Evolutionary conservation across 2,329 filamentous ascomycete genomes (phyloP).

Genomic region (Nothophaeocryptopus gaeumannii): DNA sequence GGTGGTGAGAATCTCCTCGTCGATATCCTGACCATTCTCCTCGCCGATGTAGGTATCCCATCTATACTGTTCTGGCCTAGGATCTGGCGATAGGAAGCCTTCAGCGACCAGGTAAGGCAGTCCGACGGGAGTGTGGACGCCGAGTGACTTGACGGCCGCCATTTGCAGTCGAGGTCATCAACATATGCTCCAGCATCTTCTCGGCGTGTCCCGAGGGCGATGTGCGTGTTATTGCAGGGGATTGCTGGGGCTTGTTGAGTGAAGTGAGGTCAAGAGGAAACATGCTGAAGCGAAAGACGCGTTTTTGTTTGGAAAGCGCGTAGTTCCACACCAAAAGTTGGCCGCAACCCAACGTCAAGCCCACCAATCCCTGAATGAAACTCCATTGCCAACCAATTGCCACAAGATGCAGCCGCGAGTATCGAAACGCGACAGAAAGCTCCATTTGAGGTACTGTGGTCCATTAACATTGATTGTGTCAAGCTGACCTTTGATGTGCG

Average conservation of each 20-base stretch:
- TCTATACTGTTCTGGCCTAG: constrained; percentile 63
- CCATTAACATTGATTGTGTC: background rate
- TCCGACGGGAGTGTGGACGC: constrained; percentile 82
- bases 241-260: background rate
- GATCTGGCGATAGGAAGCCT: constrained; percentile 67
- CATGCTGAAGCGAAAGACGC: constrained; percentile 12
- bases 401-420: constrained; percentile 28
- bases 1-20: constrained; percentile 80
- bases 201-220: background rate
- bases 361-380: no score
- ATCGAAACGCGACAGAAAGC: constrained; percentile 31
- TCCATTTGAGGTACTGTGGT: constrained; percentile 32
- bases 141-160: constrained; percentile 87
- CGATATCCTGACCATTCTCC: constrained; percentile 41
- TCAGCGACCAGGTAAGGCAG: constrained; percentile 81
- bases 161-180: constrained; percentile 48
- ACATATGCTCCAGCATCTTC: constrained; percentile 17
- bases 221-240: background rate
- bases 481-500: constrained; percentile 8
- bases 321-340: constrained; percentile 13
- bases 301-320: constrained; percentile 7
- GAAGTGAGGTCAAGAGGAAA: constrained; percentile 10
- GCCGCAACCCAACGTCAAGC: background rate
- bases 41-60: constrained; percentile 66
- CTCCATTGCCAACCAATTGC: background rate